Conservation (phyloP, 2,329 filamentous ascomycete genomes). For the Penicillium italicum region DNA sequence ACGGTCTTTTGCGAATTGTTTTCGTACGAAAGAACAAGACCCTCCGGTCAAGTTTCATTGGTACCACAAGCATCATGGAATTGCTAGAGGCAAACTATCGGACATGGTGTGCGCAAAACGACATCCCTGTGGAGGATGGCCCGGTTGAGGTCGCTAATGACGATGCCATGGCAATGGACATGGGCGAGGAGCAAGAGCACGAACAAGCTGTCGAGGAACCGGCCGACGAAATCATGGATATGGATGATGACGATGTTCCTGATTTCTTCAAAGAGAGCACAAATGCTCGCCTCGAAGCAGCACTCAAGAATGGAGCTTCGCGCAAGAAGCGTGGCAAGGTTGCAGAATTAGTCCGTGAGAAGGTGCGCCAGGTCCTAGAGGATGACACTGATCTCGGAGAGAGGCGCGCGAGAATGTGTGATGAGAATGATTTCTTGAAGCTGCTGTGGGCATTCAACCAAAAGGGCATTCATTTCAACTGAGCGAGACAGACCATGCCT, state of each 20-base stretch:
- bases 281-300: conserved; percentile 35
- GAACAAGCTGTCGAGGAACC: conserved; percentile 42
- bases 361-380: conserved; percentile 80
- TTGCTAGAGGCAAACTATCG: conserved; percentile 87
- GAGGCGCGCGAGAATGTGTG: conserved; percentile 77
- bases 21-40: conserved; percentile 92
- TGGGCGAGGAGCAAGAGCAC: conserved; percentile 26
- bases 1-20: conserved; percentile 76
- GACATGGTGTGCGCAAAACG: conserved; percentile 84
- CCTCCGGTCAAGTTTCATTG: conserved; percentile 74
- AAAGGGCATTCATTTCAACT: conserved; percentile 89
- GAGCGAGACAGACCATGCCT: conserved; percentile 23
- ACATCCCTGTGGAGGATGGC: conserved; percentile 71
- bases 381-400: conserved; percentile 75
- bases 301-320: conserved; percentile 50
- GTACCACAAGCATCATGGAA: conserved; percentile 72
- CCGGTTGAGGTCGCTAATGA: conserved; percentile 35
- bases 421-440: conserved; percentile 87
- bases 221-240: conserved; percentile 50
- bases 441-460: conserved; percentile 81
- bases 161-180: conserved; percentile 38
- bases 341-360: conserved; percentile 75
- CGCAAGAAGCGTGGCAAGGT: conserved; percentile 74
- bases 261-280: conserved; percentile 73
- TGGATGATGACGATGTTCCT: conserved; percentile 63